Base-by-base conservation (phyloP, 1,284 basidiomycete genomes). In the Veloboletus limbatus region DNA sequence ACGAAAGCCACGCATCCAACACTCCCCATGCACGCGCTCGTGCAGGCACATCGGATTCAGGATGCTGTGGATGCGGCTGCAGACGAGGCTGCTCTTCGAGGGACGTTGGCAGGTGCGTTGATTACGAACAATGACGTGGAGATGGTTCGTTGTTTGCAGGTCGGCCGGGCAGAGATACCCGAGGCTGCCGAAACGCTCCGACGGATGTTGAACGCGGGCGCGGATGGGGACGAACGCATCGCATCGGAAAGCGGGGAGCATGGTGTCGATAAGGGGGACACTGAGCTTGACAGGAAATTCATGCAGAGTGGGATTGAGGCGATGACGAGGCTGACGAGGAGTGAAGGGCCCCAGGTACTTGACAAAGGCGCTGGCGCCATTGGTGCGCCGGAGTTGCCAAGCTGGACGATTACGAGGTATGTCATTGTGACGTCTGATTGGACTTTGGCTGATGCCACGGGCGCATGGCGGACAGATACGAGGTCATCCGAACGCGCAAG, bases 121-220 rank as follows among this genome's bases (percentile, higher is more conserved):
- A 66, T 75, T 40, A 73, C 76, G 6, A 74, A 72, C 34, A 81
- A 68, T 56, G 87, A 90, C 56, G 75, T 71, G 13, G 78, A 80
- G 54, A 80, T 90, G 73, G 66, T 86, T 25, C 68, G 73, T 28
- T 71, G 82, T 8, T 67, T 89, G 47, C 80, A 85, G 54, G 75
- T 87, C 17, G 74, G 75, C 27, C 71, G 76, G 49, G 76, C 79
- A 37, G 84, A 89, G 63, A 83, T 88, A 72, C 82, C 84, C 1
- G 88, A 90, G 62, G 86, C 86, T 16, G 78, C 88, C 59, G 87
- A 87, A 69, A 83, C 87, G 4, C 72, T 90, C 13, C 84, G 87
- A 63, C 68, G 87, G 21, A 81, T 79, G 17, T 68, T 88, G 27
- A 82, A 60, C 13, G 4, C 7, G 0, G 35, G 4, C 20, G 14